Evolutionary conservation across 768 basidiomycete species (phyloP).

Genomic region (Hygrocybe coccinea): DNA sequence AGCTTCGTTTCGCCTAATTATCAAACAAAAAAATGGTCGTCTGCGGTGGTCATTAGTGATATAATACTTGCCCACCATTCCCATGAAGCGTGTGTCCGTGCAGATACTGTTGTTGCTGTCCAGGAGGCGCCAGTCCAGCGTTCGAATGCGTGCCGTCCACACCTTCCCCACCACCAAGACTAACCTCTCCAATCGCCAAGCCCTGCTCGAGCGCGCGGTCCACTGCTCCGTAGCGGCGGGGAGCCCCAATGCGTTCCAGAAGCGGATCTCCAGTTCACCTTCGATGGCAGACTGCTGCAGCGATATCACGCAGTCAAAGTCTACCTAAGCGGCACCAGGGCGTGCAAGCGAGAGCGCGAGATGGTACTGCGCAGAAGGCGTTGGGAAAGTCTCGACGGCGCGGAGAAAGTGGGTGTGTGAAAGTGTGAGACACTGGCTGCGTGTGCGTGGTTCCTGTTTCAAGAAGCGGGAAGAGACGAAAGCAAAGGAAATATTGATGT

Average conservation of each 20-base stretch:
- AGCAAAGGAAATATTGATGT: too few relatives aligned
- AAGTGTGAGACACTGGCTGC: constrained; percentile 56
- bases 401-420: constrained; percentile 49
- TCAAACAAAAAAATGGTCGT: too few relatives aligned
- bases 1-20: too few relatives aligned
- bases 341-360: constrained; percentile 72
- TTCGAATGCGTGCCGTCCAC: too few relatives aligned
- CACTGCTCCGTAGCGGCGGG: constrained; percentile 77
- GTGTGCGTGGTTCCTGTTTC: constrained; percentile 65
- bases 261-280: constrained; percentile 59
- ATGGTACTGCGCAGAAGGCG: constrained; percentile 65
- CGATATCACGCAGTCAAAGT: constrained; percentile 69
- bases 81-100: too few relatives aligned
- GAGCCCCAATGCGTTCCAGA: constrained; percentile 89
- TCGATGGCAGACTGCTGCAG: constrained; percentile 63
- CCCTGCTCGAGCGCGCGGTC: constrained; percentile 79
- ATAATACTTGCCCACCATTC: too few relatives aligned
- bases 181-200: constrained; percentile 52
- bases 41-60: too few relatives aligned
- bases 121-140: too few relatives aligned
- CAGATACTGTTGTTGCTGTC: too few relatives aligned
- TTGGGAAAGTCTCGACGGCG: constrained; percentile 46
- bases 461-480: not conserved
- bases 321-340: constrained; percentile 60
- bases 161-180: too few relatives aligned